Conservation (phyloP, 176 grass and related monocot genomes). For the Rhipidocladum racemiflorum region DNA sequence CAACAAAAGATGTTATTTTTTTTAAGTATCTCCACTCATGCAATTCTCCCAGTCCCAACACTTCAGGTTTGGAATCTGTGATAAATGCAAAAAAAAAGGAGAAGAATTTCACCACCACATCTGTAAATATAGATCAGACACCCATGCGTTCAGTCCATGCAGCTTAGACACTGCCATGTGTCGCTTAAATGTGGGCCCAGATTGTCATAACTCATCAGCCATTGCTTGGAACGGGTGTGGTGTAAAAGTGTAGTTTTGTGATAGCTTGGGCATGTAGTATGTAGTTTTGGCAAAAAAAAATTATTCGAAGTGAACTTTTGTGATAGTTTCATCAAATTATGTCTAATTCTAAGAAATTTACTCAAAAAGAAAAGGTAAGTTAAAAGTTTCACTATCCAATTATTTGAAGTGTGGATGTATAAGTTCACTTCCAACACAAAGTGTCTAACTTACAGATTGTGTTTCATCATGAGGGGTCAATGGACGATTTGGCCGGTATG, state of each 20-base stretch:
- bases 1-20: background rate
- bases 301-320: too few species aligned
- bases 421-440: conserved; percentile 1
- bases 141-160: too few species aligned
- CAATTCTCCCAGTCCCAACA: background rate
- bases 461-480: conserved; percentile 57
- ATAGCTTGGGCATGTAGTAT: too few species aligned
- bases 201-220: too few species aligned
- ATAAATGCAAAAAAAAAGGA: background rate
- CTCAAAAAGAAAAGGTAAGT: background rate
- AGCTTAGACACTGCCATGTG: too few species aligned
- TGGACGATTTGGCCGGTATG: conserved; percentile 71
- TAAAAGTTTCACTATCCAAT: background rate
- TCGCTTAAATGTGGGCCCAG: too few species aligned
- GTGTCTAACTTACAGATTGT: conserved; percentile 56
- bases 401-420: background rate
- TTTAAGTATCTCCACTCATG: background rate
- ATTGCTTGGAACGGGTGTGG: too few species aligned
- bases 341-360: too few species aligned
- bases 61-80: background rate
- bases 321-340: too few species aligned
- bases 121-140: too few species aligned
- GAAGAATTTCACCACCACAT: background rate
- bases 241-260: too few species aligned
- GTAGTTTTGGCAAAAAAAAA: too few species aligned